A percentile compares a stretch with the other conserved stretches of the same genome.
Conservation (phyloP, 805 yeast genomes). For the Metschnikowia henanensis region DNA sequence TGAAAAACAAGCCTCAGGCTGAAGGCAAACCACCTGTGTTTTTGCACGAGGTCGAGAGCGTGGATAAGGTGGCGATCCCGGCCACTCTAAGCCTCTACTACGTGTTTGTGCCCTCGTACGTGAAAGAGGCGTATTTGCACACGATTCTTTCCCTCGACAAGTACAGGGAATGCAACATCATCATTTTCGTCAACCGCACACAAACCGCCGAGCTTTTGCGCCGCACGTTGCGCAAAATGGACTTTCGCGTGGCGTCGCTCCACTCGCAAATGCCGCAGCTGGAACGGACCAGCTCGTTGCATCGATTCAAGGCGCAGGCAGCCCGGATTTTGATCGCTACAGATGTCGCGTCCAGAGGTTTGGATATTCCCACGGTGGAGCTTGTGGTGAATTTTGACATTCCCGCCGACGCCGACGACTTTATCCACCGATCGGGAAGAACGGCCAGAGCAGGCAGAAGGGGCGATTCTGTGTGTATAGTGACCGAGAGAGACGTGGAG, state of each 20-base stretch:
- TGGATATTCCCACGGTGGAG: slow-evolving; percentile 92
- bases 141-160: slow-evolving; percentile 62
- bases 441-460: slow-evolving; percentile 96
- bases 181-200: slow-evolving; percentile 90
- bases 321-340: slow-evolving; percentile 93
- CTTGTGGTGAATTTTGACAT: slow-evolving; percentile 89
- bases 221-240: slow-evolving; percentile 71
- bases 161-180: slow-evolving; percentile 66
- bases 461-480: slow-evolving; percentile 81
- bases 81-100: slow-evolving; percentile 63
- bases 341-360: slow-evolving; percentile 96
- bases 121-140: slow-evolving; percentile 85
- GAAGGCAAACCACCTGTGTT: slow-evolving; percentile 57
- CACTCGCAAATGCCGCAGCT: slow-evolving; percentile 95
- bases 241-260: slow-evolving; percentile 80
- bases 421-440: slow-evolving; percentile 96
- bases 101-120: slow-evolving; percentile 80
- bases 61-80: slow-evolving; percentile 81
- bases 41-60: slow-evolving; percentile 71
- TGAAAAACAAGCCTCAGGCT: slow-evolving; percentile 63
- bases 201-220: slow-evolving; percentile 85
- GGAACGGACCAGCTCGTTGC: slow-evolving; percentile 89
- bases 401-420: slow-evolving; percentile 96
- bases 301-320: slow-evolving; percentile 91
- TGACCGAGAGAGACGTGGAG: slow-evolving; percentile 81